phyloP scores from a whole-genome alignment of 2,329 filamentous ascomycete genomes.

The Penicillium freii region DNA sequence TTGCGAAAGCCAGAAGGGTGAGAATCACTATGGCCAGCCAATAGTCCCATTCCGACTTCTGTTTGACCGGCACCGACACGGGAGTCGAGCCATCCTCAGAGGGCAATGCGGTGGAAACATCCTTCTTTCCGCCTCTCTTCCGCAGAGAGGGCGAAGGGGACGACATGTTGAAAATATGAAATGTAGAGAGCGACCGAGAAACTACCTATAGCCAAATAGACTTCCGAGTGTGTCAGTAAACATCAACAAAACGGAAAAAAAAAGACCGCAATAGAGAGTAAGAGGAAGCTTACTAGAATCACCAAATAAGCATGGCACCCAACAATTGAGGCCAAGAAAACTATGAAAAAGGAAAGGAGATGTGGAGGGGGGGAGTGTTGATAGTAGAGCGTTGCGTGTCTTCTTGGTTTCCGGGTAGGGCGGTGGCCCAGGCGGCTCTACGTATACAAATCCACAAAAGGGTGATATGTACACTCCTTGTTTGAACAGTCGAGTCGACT shows the following conservation, averaged over 20 bases:
- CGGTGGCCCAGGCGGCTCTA: conserved; percentile 20
- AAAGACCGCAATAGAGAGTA: background rate
- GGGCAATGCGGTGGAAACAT: conserved; percentile 25
- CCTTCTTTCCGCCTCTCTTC: conserved; percentile 44
- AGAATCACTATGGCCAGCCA: conserved; percentile 73
- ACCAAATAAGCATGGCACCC: conserved; percentile 28
- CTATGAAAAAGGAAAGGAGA: conserved; percentile 13
- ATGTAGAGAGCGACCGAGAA: conserved; percentile 30
- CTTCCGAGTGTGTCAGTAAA: conserved; percentile 18
- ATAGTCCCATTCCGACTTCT: conserved; percentile 73
- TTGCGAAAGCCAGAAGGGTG: conserved; percentile 81
- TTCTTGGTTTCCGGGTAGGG: conserved; percentile 17
- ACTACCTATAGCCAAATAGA: conserved; percentile 32
- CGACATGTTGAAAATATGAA: conserved; percentile 33
- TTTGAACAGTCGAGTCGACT: background rate
- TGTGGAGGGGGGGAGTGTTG: conserved; percentile 12
- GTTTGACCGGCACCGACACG: conserved; percentile 24
- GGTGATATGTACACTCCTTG: background rate
- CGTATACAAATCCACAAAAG: conserved; percentile 8
- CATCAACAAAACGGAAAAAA: background rate
- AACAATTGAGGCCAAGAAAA: conserved; percentile 15
- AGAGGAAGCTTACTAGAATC: conserved; percentile 20
- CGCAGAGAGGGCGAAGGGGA: conserved; percentile 40
- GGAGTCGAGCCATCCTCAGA: conserved; percentile 25
- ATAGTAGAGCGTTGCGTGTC: conserved; percentile 21